phyloP scores from a whole-genome alignment of 257 asterid genomes.

The Nicotiana knightiana region DNA sequence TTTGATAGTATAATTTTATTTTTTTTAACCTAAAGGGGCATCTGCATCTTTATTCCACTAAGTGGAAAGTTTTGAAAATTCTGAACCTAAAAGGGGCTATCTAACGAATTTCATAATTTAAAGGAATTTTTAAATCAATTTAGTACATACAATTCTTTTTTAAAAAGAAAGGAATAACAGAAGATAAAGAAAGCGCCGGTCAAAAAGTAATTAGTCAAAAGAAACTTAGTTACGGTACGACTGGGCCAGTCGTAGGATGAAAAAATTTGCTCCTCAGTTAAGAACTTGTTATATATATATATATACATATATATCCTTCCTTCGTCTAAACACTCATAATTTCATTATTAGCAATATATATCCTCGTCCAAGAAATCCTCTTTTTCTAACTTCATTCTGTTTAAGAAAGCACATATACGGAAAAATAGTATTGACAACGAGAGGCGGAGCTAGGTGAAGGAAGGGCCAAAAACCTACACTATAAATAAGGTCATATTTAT shows the following conservation, averaged over 20 bases:
- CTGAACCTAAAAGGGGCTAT: background rate
- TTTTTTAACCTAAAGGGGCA: no score
- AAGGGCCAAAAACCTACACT: no score
- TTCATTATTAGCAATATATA: background rate
- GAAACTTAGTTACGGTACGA: background rate
- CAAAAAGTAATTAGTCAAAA: background rate
- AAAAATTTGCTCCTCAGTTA: background rate
- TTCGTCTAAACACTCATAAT: background rate
- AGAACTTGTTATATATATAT: background rate
- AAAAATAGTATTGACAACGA: background rate
- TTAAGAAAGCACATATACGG: background rate
- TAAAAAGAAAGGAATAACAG: background rate
- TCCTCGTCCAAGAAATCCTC: background rate
- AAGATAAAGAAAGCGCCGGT: background rate
- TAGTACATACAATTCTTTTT: no score
- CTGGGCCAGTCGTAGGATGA: background rate
- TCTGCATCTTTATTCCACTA: background rate
- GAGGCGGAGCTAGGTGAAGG: no score
- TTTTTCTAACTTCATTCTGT: background rate
- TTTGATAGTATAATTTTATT: no score
- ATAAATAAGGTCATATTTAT: no score
- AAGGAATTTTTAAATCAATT: background rate
- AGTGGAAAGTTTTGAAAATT: background rate
- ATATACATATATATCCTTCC: background rate
- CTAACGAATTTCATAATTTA: background rate